Percentiles rank a stretch among this genome's conserved stretches.
These are phyloP conservation scores for Aegilops umbellulata DNA, from an alignment of 176 grass and related monocot genomes.

Conservation along the genomic window DNA sequence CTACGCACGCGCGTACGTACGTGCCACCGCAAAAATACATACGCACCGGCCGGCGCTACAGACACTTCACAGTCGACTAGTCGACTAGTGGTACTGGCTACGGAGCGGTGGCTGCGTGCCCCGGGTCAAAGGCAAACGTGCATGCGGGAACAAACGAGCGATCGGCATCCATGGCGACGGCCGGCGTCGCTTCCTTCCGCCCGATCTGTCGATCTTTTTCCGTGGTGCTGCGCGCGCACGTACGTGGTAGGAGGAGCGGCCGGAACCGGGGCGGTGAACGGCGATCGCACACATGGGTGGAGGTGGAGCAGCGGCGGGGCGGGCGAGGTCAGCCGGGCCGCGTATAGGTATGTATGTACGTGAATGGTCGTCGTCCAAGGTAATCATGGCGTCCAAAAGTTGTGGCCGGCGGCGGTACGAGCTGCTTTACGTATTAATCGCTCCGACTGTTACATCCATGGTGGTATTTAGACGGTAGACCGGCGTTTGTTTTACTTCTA, in stretches of 20 bases:
- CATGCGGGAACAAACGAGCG: background rate
- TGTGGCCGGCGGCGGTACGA: background rate
- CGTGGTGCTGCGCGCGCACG: background rate
- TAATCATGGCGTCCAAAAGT: conserved; percentile 20
- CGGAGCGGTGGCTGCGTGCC: background rate
- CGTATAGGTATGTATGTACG: background rate
- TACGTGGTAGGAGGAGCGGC: background rate
- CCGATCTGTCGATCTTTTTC: background rate
- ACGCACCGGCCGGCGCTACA: background rate
- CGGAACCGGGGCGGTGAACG: background rate
- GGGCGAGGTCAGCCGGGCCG: background rate
- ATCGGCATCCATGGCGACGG: background rate
- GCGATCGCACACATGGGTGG: background rate
- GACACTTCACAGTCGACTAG: background rate
- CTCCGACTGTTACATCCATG: background rate
- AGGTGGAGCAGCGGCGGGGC: background rate
- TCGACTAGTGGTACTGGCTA: background rate
- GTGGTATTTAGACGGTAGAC: background rate
- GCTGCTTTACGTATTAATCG: conserved; percentile 25
- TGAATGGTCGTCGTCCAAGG: background rate
- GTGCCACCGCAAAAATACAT: background rate
- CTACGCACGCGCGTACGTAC: background rate
- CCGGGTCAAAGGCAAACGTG: conserved; percentile 33
- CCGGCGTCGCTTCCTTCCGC: too few relatives aligned
- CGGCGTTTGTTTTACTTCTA: too few relatives aligned